These are phyloP conservation scores for Pleurotus ostreatus DNA, from an alignment of 768 basidiomycete genomes.

Conservation along the genomic window DNA sequence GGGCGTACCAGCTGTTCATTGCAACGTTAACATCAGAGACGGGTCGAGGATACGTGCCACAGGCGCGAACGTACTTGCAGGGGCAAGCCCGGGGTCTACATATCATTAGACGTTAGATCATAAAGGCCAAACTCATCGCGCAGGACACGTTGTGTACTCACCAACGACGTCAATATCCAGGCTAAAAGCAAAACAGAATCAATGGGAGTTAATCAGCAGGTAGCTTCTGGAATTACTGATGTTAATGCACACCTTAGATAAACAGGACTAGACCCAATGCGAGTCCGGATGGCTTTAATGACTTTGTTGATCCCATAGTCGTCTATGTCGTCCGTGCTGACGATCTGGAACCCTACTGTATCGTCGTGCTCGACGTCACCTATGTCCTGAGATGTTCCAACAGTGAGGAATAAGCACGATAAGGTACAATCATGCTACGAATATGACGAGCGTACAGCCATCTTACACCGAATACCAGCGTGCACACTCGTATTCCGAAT, in stretches of 20 bases:
- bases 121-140: neutral
- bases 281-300: constrained; percentile 48
- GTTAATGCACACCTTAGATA: constrained; percentile 45
- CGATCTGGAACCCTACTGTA: constrained; percentile 53
- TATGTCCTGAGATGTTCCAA: constrained; percentile 26
- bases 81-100: constrained; percentile 57
- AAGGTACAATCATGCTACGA: neutral
- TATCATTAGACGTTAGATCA: neutral
- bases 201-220: neutral
- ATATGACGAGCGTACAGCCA: constrained; percentile 32
- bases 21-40: neutral
- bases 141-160: constrained; percentile 14
- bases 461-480: constrained; percentile 62
- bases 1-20: constrained; percentile 16
- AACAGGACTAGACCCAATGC: constrained; percentile 56
- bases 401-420: neutral
- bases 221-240: too few relatives aligned
- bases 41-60: neutral
- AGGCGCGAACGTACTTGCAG: constrained; percentile 41
- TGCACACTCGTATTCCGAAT: constrained; percentile 61
- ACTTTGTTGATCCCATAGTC: constrained; percentile 54
- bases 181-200: constrained; percentile 19
- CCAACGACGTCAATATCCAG: constrained; percentile 62
- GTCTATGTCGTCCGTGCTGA: constrained; percentile 62
- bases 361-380: constrained; percentile 47